Base-by-base conservation (phyloP, 2,329 filamentous ascomycete species). In the Periconia sp. region DNA sequence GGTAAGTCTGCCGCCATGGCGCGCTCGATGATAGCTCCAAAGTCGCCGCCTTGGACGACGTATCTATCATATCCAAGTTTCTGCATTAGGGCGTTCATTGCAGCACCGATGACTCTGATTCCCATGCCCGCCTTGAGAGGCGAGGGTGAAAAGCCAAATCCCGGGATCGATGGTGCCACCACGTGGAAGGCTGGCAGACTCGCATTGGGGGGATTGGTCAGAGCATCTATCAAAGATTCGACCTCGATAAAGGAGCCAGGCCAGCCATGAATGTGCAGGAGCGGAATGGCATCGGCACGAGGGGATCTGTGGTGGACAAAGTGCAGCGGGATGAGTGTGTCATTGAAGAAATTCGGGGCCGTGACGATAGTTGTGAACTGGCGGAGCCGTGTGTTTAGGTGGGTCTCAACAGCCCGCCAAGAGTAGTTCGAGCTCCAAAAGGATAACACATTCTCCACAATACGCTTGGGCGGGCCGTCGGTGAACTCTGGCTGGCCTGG, bases 261-360 rank as follows among this genome's bases (percentile, higher is more conserved):
- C 64, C 88, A 89, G 2, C 83, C 81, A 46, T 87, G 87, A 60
- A 86, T 79, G 50, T 89, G 74, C 18, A 90, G 78, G 23, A 90
- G 74, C 1, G 87, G 86, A 20, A 88, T 75, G 6, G 85, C 85
- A 54, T 81, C 76, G 15, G 71, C 57, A 45, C 81, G 76, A 19
- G 76, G 68, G 5, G 85, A 88, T 15, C 72, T 78, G 54, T 79
- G 77, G 67, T 89, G 86, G 45, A 89, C 77, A 66, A 89, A 89
- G 64, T 90, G 87, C 23, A 27, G 23, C 3, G 19, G 19, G 41
- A 18, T 18, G 5, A 18, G 41, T 11, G 41, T 44, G 41, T 18
- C n/a, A 23, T 44, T 44, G 41, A 44, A 44, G n/a, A 18, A 18
- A 3, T 44, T n/a, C 6, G 41, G 41, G 41, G 41, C 41, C n/a